Conservation (phyloP, 495 filamentous ascomycete species). For the Xylaria grammica region DNA sequence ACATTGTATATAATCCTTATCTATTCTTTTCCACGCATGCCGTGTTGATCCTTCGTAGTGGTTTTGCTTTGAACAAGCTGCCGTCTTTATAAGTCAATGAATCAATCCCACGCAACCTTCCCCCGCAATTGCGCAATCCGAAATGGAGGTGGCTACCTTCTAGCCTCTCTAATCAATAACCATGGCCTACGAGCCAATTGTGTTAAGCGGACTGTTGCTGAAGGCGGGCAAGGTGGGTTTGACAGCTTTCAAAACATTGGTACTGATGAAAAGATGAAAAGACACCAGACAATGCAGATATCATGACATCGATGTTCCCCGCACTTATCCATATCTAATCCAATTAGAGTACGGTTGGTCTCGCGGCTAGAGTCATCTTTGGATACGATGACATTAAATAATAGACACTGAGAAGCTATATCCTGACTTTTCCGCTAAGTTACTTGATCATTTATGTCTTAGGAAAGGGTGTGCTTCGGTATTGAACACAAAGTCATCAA, state of each 20-base stretch:
- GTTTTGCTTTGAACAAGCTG: neutral
- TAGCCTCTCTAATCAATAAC: too few species aligned
- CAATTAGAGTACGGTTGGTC: neutral
- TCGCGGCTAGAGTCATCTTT: too few species aligned
- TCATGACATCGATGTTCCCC: constrained; percentile 9
- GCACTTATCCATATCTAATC: neutral
- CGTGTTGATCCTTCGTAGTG: neutral
- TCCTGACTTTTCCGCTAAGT: neutral
- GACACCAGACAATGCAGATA: too few species aligned
- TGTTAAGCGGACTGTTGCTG: too few species aligned
- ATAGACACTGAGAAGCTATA: neutral
- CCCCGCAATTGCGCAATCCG: constrained; percentile 20
- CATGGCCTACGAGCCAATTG: too few species aligned
- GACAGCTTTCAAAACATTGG: neutral
- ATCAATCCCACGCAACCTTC: constrained; percentile 11
- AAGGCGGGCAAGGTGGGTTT: neutral
- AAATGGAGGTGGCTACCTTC: too few species aligned
- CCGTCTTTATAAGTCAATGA: constrained; percentile 7
- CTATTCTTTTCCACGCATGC: neutral
- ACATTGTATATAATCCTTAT: constrained; percentile 23
- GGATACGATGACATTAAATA: neutral
- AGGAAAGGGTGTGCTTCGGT: constrained; percentile 58
- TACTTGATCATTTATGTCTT: constrained; percentile 34
- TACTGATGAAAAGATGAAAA: too few species aligned
- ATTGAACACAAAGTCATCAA: constrained; percentile 79